Base-by-base conservation (phyloP, 2,329 filamentous ascomycete species). In the Aspergillus proliferans region DNA sequence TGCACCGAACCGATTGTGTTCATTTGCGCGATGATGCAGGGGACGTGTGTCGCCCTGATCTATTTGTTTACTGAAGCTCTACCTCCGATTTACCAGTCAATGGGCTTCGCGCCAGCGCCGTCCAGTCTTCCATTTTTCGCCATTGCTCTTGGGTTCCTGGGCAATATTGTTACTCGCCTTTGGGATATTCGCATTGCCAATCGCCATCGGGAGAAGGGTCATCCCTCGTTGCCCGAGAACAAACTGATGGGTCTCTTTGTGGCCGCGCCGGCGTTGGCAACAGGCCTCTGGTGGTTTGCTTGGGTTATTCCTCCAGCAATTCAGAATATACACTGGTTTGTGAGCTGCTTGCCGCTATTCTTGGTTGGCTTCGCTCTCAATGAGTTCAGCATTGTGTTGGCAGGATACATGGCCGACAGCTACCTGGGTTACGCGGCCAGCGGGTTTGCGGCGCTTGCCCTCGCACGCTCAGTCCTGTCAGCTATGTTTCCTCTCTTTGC, bases 1-100 rank as follows among this genome's bases (percentile, higher is more conserved):
- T 67, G 71, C 53, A 73, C 69, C 2, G 74, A 78, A 46, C 75
- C 75, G 0, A 71, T 78, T 36, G 69, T 78, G 24, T 66, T 72
- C 34, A 59, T 69, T 36, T 65, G 72, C 9, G 65, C 74, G 0
- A 59, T 73, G 19, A 72, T 77, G 53, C 71, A 66, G 7, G 70
- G 70, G 7, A 59, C 71, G 14, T 68, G 69, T 6, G 75, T 71
- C 53, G 72, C 68, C 0, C 60, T 77, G n/a, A 70, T 77, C 22
- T 78, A 77, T 51, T 68, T 77, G 3, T 75, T 76, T 53, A 71
- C 74, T 0, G 73, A 76, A 60, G 54, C 56, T 2, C 34, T 57
- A 1, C 60, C 64, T 1, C 54, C 64, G 2, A 66, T 76, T 4
- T 77, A 73, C 54, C 42, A 58, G 21, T 58, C 59, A 4, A 52